phyloP scores from a whole-genome alignment of 169 alveolate genomes.

The Miamiensis avidus region DNA sequence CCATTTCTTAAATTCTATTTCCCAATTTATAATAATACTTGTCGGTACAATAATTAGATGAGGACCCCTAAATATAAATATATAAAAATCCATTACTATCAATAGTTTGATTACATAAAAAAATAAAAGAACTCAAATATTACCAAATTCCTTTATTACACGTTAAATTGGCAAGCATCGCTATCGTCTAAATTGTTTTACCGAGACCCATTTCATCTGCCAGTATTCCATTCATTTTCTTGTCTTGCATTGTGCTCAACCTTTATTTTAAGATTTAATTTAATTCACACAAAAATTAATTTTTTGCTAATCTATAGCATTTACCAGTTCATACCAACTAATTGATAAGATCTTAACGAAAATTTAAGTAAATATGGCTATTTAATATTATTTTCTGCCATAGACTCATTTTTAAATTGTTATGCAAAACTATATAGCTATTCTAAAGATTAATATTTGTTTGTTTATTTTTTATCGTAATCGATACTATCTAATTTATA shows the following conservation, averaged over 20 bases:
- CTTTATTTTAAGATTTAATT: constrained; percentile 96
- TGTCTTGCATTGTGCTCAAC: constrained; percentile 95
- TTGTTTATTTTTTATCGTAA: not conserved
- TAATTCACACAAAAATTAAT: constrained; percentile 92
- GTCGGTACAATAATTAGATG: constrained; percentile 99
- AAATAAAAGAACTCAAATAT: not conserved
- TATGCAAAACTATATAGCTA: not conserved
- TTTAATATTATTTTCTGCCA: constrained; percentile 1
- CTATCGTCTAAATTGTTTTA: constrained; percentile 97
- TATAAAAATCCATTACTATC: too few species aligned
- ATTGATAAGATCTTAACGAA: constrained; percentile 7
- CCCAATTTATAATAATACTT: constrained; percentile 98
- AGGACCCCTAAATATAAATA: constrained; percentile 92
- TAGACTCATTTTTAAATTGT: not conserved
- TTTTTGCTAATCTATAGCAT: not conserved
- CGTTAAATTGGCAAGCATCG: constrained; percentile 97
- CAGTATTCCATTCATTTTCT: constrained; percentile 96
- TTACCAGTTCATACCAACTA: constrained; percentile 11
- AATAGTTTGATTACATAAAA: too few species aligned
- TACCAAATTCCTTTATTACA: constrained; percentile 84
- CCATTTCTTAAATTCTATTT: constrained; percentile 97
- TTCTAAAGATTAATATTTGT: not conserved
- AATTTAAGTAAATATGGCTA: not conserved
- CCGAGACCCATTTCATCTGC: constrained; percentile 99
- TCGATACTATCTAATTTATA: not conserved